A percentile compares a stretch with the other conserved stretches of the same genome.
phyloP scores from a whole-genome alignment of 352 stramenopile genomes.

The Globisporangium acanthophoron region DNA sequence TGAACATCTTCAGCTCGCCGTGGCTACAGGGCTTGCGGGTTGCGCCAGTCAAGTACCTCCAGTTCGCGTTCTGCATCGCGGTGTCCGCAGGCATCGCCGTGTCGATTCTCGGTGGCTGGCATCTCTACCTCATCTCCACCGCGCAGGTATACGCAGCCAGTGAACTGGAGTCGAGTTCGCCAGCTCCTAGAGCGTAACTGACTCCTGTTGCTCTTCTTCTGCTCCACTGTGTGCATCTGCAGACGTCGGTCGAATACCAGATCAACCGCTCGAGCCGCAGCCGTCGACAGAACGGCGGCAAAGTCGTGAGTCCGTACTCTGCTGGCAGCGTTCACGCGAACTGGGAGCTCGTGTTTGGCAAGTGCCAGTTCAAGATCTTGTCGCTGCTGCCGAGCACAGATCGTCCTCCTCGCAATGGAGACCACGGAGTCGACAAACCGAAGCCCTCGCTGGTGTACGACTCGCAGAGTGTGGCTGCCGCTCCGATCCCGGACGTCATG shows the following conservation, averaged over 20 bases:
- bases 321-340: slow-evolving; percentile 61
- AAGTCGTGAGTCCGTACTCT: slow-evolving; percentile 56
- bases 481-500: not conserved
- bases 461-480: not conserved
- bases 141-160: slow-evolving; percentile 45
- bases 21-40: slow-evolving; percentile 13
- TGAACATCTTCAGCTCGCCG: slow-evolving; percentile 19
- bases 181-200: not conserved
- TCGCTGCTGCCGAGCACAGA: slow-evolving; percentile 55
- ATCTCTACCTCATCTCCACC: slow-evolving; percentile 65
- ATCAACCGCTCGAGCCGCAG: slow-evolving; percentile 65
- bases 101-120: slow-evolving; percentile 58
- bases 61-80: slow-evolving; percentile 69
- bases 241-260: slow-evolving; percentile 80
- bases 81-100: slow-evolving; percentile 55
- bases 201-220: not conserved
- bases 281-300: slow-evolving; percentile 39
- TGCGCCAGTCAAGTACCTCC: slow-evolving; percentile 30
- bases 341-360: slow-evolving; percentile 76
- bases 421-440: not conserved
- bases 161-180: not conserved
- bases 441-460: slow-evolving; percentile 1
- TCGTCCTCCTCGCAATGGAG: slow-evolving; percentile 15
- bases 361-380: slow-evolving; percentile 49
- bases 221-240: slow-evolving; percentile 6